Conservation (phyloP, 192 early-diverging fungal genomes). For the Backusella morwellensis region DNA sequence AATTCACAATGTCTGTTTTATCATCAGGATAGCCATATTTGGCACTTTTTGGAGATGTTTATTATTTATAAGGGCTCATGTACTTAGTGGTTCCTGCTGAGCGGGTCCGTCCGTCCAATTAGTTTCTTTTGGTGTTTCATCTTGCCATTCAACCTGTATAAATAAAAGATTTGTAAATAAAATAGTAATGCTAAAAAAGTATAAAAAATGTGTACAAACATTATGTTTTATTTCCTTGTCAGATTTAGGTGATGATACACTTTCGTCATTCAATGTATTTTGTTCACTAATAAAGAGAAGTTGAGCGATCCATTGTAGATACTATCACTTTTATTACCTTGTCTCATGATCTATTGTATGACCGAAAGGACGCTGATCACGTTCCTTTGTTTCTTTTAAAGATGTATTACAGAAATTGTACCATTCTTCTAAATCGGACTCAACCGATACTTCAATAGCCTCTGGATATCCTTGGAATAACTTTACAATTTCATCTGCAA, state of each 20-base stretch:
- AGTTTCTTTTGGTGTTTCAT: background rate
- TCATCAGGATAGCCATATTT: background rate
- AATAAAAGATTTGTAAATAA: background rate
- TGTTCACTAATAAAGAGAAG: background rate
- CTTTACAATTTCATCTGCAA: conserved; percentile 93
- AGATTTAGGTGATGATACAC: background rate
- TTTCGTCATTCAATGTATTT: background rate
- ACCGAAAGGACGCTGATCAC: conserved; percentile 43
- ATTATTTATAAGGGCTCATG: background rate
- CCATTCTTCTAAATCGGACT: conserved; percentile 52
- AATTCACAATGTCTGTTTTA: background rate
- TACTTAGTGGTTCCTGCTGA: background rate
- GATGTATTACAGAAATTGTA: conserved; percentile 43
- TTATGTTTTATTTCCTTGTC: background rate
- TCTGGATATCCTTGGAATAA: conserved; percentile 71
- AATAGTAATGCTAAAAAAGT: background rate
- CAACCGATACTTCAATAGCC: conserved; percentile 29
- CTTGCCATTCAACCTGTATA: background rate
- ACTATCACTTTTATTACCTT: background rate
- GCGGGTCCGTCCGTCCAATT: background rate
- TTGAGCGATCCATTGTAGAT: background rate
- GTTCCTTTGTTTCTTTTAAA: conserved; percentile 23
- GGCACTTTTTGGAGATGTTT: background rate
- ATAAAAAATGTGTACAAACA: background rate
- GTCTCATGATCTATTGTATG: conserved; percentile 43